Evolutionary conservation across 495 filamentous ascomycete genomes (phyloP).

Genomic region (Achaetomiella virescens): DNA sequence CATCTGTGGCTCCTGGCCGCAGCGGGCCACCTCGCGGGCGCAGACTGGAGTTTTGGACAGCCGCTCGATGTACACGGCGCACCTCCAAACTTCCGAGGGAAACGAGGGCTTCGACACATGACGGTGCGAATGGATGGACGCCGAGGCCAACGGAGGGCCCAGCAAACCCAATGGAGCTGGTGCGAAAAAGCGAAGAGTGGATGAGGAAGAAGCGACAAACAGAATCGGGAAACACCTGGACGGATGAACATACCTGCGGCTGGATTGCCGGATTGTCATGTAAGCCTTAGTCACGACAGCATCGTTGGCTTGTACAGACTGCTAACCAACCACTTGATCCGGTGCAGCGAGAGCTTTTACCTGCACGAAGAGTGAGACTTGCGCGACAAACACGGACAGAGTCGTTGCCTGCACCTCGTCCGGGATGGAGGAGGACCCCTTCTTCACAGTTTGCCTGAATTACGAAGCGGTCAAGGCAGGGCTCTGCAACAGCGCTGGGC

Average conservation of each 20-base stretch:
- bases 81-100: background rate
- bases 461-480: slow-evolving; percentile 23
- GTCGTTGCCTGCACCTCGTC: slow-evolving; percentile 30
- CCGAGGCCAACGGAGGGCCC: slow-evolving; percentile 11
- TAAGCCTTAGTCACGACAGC: slow-evolving; percentile 19
- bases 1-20: slow-evolving; percentile 3
- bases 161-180: background rate
- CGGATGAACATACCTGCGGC: slow-evolving; percentile 32
- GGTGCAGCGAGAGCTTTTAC: slow-evolving; percentile 22
- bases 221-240: slow-evolving; percentile 20
- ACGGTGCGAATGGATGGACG: slow-evolving; percentile 12
- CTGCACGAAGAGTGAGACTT: slow-evolving; percentile 17
- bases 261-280: slow-evolving; percentile 26
- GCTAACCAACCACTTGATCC: slow-evolving; percentile 11
- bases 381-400: slow-evolving; percentile 27
- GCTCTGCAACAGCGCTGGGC: slow-evolving; percentile 17
- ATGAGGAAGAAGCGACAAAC: slow-evolving; percentile 1
- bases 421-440: slow-evolving; percentile 14
- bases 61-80: background rate
- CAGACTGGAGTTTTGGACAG: slow-evolving; percentile 4
- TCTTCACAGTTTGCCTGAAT: slow-evolving; percentile 34
- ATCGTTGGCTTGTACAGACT: background rate
- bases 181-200: slow-evolving; percentile 9
- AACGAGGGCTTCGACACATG: slow-evolving; percentile 5
- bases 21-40: background rate